Base-by-base conservation (phyloP, 805 yeast species). In the Blastobotrys terrestris region DNA sequence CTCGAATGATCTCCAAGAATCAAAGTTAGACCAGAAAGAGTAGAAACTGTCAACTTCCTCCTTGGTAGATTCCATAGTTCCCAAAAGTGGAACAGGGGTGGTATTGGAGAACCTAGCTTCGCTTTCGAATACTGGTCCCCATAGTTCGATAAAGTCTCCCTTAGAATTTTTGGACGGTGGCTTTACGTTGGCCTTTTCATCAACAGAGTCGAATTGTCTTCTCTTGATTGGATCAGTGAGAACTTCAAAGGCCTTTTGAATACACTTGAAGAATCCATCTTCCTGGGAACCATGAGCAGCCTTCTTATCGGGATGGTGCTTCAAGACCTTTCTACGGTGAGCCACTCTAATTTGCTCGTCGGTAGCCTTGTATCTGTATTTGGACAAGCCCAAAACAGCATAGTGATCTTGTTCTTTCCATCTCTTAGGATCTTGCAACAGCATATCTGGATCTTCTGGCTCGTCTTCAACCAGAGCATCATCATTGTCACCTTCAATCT, bases 1-100 rank as follows among this genome's bases (percentile, higher is more conserved):
- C 76, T 94, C 99, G 69, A 94, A 94, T 47, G 96, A 78, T 78
- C 96, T 87, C 99, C 99, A 94, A 18, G 98, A 92, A 74, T 94
- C 97, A 61, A 91, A 87, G 71, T 85, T 84, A 72, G 84, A 84
- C 86, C 94, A 94, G 81, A 89, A 92, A 62, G 81, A 79, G 79
- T 92, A 92, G 75, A 95, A 91, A 50, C 75, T 77, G 64, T 87
- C 95, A 56, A 91, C 95, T 55, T 86, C 92, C 52, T 80, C 82
- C 76, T 87, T 88, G 54, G 87, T 57, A 52, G 92, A 68, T 42
- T 80, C 77, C 48, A 75, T 67, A 58, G 74, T 77, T 60, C 99
- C 99, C 58, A 94, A 77, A 54, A 65, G 56, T 58, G 97, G 97
- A 60, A 86, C 92, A 49, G 97, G 96, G 70, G 86, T 84, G 69